Percentiles rank a stretch among this genome's conserved stretches.
Conservation (phyloP, 2,329 filamentous ascomycete species). For the Cladosporium oxysporum region DNA sequence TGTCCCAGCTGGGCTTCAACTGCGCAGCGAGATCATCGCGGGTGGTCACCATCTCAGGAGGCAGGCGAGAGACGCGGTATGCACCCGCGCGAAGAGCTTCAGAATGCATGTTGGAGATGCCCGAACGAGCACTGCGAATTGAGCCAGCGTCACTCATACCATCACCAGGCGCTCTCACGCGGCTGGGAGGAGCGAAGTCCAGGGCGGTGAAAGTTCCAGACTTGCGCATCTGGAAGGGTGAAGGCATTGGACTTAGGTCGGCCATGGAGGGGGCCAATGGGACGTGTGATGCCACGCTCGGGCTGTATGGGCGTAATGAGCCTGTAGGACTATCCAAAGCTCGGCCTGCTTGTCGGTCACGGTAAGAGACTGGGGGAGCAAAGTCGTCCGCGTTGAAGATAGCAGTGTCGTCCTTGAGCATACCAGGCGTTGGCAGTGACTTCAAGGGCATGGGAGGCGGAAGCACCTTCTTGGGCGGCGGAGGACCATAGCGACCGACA, state of each 20-base stretch:
- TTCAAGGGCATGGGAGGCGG: slow-evolving; percentile 74
- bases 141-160: slow-evolving; percentile 49
- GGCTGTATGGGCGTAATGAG: slow-evolving; percentile 67
- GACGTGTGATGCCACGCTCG: slow-evolving; percentile 71
- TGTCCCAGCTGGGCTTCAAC: slow-evolving; percentile 59
- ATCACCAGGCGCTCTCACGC: slow-evolving; percentile 61
- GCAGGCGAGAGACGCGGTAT: slow-evolving; percentile 82
- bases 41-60: slow-evolving; percentile 78
- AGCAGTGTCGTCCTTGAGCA: slow-evolving; percentile 73
- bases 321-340: slow-evolving; percentile 61
- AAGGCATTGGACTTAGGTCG: slow-evolving; percentile 80
- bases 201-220: slow-evolving; percentile 76
- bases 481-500: slow-evolving; percentile 25
- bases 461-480: slow-evolving; percentile 54
- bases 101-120: slow-evolving; percentile 70
- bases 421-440: slow-evolving; percentile 80
- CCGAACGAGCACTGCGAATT: slow-evolving; percentile 70
- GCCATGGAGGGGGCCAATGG: slow-evolving; percentile 83
- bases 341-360: slow-evolving; percentile 68
- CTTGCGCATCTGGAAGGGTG: slow-evolving; percentile 79
- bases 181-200: slow-evolving; percentile 78
- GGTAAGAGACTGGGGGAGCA: slow-evolving; percentile 67
- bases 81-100: slow-evolving; percentile 77
- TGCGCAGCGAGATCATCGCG: slow-evolving; percentile 64
- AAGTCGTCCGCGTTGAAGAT: slow-evolving; percentile 79